Conservation (phyloP, 2,329 filamentous ascomycete genomes). For the Diaporthe citriasiana region DNA sequence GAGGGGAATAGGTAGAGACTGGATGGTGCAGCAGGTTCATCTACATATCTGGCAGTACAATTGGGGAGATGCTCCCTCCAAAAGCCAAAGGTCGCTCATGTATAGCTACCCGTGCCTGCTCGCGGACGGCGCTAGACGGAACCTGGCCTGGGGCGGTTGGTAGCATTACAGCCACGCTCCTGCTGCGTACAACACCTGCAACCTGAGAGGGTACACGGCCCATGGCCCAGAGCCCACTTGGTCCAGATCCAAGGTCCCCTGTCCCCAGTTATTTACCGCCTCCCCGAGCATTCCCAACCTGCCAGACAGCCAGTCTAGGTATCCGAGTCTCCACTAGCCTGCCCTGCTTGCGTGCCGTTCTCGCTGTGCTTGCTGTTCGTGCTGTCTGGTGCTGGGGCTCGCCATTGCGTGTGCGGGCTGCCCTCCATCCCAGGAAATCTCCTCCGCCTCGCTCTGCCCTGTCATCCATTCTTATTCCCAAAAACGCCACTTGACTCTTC, state of each 20-base stretch:
- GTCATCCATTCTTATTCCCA: slow-evolving; percentile 33
- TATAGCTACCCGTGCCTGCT: slow-evolving; percentile 11
- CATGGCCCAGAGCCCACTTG: slow-evolving; percentile 24
- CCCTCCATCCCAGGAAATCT: slow-evolving; percentile 42
- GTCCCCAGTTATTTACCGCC: slow-evolving; percentile 32
- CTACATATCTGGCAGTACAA: not conserved
- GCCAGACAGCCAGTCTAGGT: slow-evolving; percentile 14
- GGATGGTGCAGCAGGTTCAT: not conserved
- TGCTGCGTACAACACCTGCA: slow-evolving; percentile 14
- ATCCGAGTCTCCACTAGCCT: slow-evolving; percentile 8
- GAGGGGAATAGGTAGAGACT: not conserved
- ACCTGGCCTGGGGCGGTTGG: not conserved
- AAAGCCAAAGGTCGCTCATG: not conserved
- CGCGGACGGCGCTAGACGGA: slow-evolving; percentile 12
- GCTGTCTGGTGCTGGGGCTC: slow-evolving; percentile 18
- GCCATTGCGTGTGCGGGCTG: slow-evolving; percentile 13
- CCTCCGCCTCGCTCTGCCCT: slow-evolving; percentile 37
- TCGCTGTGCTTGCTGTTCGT: slow-evolving; percentile 12
- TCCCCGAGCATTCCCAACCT: slow-evolving; percentile 31
- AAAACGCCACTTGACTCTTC: slow-evolving; percentile 40
- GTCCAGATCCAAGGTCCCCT: slow-evolving; percentile 31
- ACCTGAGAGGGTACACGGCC: slow-evolving; percentile 18
- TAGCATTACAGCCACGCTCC: slow-evolving; percentile 33
- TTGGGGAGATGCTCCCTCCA: not conserved
- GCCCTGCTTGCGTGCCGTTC: slow-evolving; percentile 20